These are phyloP conservation scores for Pythium guiyangense DNA, from an alignment of 352 stramenopile genomes.

Conservation along the genomic window DNA sequence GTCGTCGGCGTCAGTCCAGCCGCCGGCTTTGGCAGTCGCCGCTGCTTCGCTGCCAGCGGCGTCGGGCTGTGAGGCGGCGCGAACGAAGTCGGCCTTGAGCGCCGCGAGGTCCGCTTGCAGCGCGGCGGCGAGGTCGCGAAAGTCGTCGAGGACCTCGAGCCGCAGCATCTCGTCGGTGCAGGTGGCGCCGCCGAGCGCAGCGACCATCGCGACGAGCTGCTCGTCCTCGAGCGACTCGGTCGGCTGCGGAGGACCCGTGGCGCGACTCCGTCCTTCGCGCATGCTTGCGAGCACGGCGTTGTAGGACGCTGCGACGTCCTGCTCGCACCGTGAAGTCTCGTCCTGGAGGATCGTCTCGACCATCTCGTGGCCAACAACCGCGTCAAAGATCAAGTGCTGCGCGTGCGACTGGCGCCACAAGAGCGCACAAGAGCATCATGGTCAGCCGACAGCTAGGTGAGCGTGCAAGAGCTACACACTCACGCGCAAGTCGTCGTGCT, in stretches of 20 bases:
- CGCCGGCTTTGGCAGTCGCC: constrained; percentile 31
- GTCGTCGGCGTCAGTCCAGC: constrained; percentile 45
- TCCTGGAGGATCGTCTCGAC: constrained; percentile 54
- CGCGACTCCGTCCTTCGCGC: constrained; percentile 1
- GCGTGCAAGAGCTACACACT: background rate
- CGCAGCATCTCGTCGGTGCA: constrained; percentile 39
- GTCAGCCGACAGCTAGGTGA: background rate
- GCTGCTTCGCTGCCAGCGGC: constrained; percentile 28
- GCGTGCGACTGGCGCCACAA: constrained; percentile 7
- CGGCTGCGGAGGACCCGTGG: background rate
- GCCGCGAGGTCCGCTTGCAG: constrained; percentile 25
- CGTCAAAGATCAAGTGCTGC: constrained; percentile 59
- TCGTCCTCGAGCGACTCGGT: constrained; percentile 17
- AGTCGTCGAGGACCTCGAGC: constrained; percentile 35
- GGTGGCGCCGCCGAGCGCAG: constrained; percentile 13
- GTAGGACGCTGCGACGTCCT: constrained; percentile 31
- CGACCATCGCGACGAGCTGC: constrained; percentile 15
- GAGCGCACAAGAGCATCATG: no score
- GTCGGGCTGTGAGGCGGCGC: constrained; percentile 24
- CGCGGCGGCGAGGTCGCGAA: constrained; percentile 19
- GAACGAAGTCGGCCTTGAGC: constrained; percentile 36
- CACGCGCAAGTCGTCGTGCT: constrained; percentile 19
- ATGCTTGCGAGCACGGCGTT: constrained; percentile 26
- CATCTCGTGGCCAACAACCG: constrained; percentile 67
- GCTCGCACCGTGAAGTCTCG: constrained; percentile 34